Percentiles rank a stretch among this genome's conserved stretches.
These are phyloP conservation scores for Penicillium canescens DNA, from an alignment of 495 filamentous ascomycete species.

Conservation along the genomic window DNA sequence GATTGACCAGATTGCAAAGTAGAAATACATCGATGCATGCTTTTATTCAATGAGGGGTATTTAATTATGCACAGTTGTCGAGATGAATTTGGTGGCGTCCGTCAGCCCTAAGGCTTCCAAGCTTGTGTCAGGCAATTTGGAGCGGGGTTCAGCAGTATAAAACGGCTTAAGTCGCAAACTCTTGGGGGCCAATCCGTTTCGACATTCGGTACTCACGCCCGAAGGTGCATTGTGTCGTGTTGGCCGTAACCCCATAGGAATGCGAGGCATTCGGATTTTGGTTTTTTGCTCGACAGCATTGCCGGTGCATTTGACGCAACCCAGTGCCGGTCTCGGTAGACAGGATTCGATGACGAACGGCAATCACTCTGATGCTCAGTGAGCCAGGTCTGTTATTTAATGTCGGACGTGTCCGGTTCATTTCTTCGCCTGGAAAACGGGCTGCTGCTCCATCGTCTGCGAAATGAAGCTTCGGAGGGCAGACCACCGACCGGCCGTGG, in stretches of 20 bases:
- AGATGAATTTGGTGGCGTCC: not conserved
- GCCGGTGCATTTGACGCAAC: not conserved
- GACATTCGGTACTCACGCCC: not conserved
- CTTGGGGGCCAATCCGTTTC: not conserved
- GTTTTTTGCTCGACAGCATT: too few species aligned
- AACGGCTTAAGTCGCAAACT: not conserved
- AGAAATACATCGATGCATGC: not conserved
- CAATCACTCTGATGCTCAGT: not conserved
- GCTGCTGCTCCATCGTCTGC: conserved; percentile 72
- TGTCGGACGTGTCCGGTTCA: conserved; percentile 9
- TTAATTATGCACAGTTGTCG: not conserved
- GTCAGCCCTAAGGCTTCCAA: too few species aligned
- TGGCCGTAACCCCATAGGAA: not conserved
- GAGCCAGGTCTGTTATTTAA: not conserved
- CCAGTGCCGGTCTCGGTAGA: not conserved
- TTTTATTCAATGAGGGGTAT: conserved; percentile 4
- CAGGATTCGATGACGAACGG: not conserved
- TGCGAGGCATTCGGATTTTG: not conserved
- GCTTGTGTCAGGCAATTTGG: not conserved
- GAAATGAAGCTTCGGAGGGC: conserved; percentile 69
- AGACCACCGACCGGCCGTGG: conserved; percentile 64
- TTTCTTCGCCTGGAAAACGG: conserved; percentile 53
- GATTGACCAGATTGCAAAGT: not conserved
- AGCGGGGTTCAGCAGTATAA: not conserved
- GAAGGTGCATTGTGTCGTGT: not conserved